Percentiles rank a stretch among this genome's conserved stretches.
Conservation (phyloP, 257 asterid genomes). For the Thymus mandschuricus region DNA sequence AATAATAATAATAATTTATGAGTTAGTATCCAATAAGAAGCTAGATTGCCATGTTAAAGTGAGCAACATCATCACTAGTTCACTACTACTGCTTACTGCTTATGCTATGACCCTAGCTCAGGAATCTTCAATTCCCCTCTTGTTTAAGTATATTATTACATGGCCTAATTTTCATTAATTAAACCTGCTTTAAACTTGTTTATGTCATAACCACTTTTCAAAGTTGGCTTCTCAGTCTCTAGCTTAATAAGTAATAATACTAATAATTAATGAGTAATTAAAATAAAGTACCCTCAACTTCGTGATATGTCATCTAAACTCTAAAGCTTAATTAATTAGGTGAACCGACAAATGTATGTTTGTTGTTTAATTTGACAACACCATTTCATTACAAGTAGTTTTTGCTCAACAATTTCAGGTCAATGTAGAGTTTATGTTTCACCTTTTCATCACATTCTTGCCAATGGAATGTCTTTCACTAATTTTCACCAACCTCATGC, state of each 20-base stretch:
- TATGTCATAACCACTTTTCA: conserved; percentile 19
- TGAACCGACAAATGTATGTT: conserved; percentile 4
- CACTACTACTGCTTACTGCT: too few relatives aligned
- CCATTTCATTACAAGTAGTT: neutral
- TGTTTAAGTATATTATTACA: neutral
- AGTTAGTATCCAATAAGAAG: conserved; percentile 37
- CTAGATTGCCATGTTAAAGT: conserved; percentile 28
- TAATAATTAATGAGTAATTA: too few relatives aligned
- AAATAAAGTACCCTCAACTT: neutral
- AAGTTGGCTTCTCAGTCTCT: conserved; percentile 30
- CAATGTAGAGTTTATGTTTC: neutral
- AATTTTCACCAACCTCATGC: neutral
- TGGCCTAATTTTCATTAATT: neutral
- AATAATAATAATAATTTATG: neutral
- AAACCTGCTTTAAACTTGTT: neutral
- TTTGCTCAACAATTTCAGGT: neutral
- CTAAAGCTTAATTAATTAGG: neutral
- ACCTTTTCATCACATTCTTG: neutral
- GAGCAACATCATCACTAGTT: too few relatives aligned
- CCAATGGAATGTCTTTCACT: neutral
- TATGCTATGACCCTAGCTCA: too few relatives aligned
- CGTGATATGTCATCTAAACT: neutral
- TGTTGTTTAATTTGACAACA: neutral
- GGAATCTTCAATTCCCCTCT: too few relatives aligned
- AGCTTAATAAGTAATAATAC: neutral